These are phyloP conservation scores for Halenospora varia DNA, from an alignment of 495 filamentous ascomycete genomes.

Conservation along the genomic window DNA sequence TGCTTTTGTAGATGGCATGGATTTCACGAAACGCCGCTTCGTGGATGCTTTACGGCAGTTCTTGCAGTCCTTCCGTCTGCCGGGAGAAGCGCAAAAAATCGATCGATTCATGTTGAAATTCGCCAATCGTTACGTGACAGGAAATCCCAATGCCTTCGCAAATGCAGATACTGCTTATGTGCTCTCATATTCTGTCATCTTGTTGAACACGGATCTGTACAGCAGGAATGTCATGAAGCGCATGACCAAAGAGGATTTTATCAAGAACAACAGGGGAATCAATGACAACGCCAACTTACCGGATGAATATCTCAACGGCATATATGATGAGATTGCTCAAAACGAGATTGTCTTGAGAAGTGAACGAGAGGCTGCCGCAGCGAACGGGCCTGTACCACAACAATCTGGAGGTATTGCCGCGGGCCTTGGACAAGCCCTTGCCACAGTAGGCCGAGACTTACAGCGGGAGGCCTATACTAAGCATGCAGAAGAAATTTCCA, in stretches of 20 bases:
- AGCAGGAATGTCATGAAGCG: constrained; percentile 78
- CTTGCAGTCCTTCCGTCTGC: constrained; percentile 89
- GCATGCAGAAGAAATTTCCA: constrained; percentile 84
- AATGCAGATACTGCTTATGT: constrained; percentile 98
- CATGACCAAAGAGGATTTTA: constrained; percentile 96
- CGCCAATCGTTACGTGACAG: constrained; percentile 88
- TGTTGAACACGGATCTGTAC: constrained; percentile 96
- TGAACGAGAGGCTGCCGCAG: constrained; percentile 82
- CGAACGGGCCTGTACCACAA: constrained; percentile 55
- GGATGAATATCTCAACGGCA: constrained; percentile 82
- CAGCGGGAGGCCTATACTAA: constrained; percentile 91
- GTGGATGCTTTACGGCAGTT: constrained; percentile 89
- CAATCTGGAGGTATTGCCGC: constrained; percentile 70
- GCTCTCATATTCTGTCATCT: constrained; percentile 89
- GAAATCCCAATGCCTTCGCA: constrained; percentile 95
- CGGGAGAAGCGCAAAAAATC: constrained; percentile 97
- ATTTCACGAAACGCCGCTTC: constrained; percentile 89
- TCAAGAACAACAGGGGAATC: constrained; percentile 98
- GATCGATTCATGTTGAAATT: constrained; percentile 99
- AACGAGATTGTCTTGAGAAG: constrained; percentile 95
- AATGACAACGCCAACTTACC: constrained; percentile 94
- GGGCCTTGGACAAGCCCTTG: constrained; percentile 82
- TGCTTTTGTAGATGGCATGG: constrained; percentile 93
- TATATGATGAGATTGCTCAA: constrained; percentile 85
- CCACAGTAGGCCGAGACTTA: constrained; percentile 84